phyloP scores from a whole-genome alignment of 139 green algal species.

The Trebouxia sp. region DNA sequence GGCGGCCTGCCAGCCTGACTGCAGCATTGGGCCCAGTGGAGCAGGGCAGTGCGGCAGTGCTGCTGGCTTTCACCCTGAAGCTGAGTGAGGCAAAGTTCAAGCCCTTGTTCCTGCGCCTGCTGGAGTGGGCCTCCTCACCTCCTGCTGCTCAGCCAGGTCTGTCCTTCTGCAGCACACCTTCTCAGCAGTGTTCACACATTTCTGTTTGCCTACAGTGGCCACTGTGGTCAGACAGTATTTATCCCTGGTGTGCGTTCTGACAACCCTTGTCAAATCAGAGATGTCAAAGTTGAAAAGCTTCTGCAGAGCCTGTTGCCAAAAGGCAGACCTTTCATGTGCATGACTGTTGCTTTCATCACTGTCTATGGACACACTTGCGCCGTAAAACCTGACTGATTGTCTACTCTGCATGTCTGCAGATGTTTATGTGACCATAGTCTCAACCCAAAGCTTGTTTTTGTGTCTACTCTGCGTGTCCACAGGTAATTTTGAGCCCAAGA shows the following conservation, averaged over 20 bases:
- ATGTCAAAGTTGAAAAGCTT: too few species aligned
- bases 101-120: constrained; percentile 85
- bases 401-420: too few species aligned
- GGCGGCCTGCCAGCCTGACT: constrained; percentile 32
- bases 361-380: too few species aligned
- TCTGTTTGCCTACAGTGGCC: background rate
- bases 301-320: too few species aligned
- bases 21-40: background rate
- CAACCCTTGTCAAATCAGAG: too few species aligned
- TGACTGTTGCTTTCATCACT: too few species aligned
- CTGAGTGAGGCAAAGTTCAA: constrained; percentile 89
- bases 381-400: too few species aligned
- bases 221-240: background rate
- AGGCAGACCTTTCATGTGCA: too few species aligned
- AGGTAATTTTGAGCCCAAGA: too few species aligned
- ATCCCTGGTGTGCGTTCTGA: background rate
- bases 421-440: too few species aligned
- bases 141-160: constrained; percentile 36
- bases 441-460: too few species aligned
- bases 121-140: constrained; percentile 75
- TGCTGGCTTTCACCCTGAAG: constrained; percentile 85
- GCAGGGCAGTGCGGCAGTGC: constrained; percentile 46
- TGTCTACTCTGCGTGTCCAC: too few species aligned
- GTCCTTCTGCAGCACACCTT: background rate
- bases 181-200: background rate